Base-by-base conservation (phyloP, 169 alveolate species). In the Prorocentrum cordatum region DNA sequence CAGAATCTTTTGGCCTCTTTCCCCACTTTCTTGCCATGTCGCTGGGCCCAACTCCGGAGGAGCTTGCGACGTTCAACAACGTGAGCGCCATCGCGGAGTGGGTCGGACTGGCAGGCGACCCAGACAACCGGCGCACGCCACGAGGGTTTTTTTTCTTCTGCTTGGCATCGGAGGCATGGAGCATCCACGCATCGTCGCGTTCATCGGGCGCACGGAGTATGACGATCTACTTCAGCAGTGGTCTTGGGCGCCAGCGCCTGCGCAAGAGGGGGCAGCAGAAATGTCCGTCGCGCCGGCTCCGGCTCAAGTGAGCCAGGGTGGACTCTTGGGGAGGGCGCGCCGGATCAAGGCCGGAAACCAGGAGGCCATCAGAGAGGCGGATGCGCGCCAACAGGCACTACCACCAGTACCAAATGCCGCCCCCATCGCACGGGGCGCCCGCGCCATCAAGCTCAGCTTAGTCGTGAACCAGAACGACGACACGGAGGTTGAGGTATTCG, bases 391-490 rank as follows among this genome's bases (percentile, higher is more conserved):
- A 1, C 54, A 50, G 20, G 6, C 54, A 1, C 12, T 16, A 2
- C 35, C 68, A 12, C 80, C 68, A 1, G 24, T 24, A 2, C 38
- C 35, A 26, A 20, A 12, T 7, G n/a, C n/a, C n/a, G n/a, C n/a
- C n/a, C n/a, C n/a, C n/a, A n/a, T n/a, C n/a, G n/a, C n/a, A n/a
- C n/a, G n/a, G n/a, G n/a, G 38, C 39, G 27, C 6, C 4, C 32
- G 71, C 5, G 27, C 5, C 22, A 26, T 80, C 31, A 61, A 64
- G 20, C 7, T 80, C 32, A 32, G 45, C 2, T 24, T 16, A 0
- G 54, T 61, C 29, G 50, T 64, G 27, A 64, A 80, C 24, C 90
- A 80, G 68, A 16, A 50, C 0, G 79, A 80, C 18, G 90, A 80
- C 20, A 10, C 33, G 6, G 90, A 80, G 45, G 67, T 80, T 0